Evolutionary conservation across 2,329 filamentous ascomycete species (phyloP), one percentile per base, ranked within the genome.

Genomic region (Ophidiomyces ophidiicola): DNA sequence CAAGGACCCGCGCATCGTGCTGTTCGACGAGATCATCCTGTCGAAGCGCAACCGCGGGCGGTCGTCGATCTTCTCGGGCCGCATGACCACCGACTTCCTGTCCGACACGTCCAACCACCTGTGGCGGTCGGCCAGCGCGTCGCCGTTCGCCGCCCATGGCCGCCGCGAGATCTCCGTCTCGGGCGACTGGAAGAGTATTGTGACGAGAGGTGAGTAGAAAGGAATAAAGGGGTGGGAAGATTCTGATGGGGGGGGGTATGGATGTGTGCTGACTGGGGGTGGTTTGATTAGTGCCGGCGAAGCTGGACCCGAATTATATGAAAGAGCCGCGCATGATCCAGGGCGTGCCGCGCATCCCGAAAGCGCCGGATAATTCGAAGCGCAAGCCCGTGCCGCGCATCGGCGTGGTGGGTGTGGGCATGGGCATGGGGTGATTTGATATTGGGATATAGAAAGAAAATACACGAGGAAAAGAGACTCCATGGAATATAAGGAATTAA

Each of bases 291-390:
- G 77, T 83, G 25, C 90, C 90, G 4, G 77, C 83, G 5, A 87
- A 83, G 53, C 71, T 98, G 6, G 90, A 98, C 52, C 73, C 80
- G 3, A 74, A 77, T 10, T 67, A 94, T 32, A 94, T 96, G 85
- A 84, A 85, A 57, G 87, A 94, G 61, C 87, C 87, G 20, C 74
- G 87, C 42, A 78, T 83, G 46, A 88, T 94, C 26, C 85, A 93
- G 57, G 87, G 87, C 24, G 78, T 86, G n/a, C 86, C 86, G 19
- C 63, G 72, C 42, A 66, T 75, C 11, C 67, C 69, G 19, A 64
- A 63, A 48, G 54, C 57, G 36, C 54, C 57, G 42, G 63, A 63
- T 49, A 63, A 54, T 42, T 60, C 59, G 20, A 57, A 59, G 36
- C 50, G 61, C 41, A 64, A 63, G 47, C 62, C 61, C 24, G 54